Conservation (phyloP, 768 basidiomycete species). For the Termitomyces sp. region DNA sequence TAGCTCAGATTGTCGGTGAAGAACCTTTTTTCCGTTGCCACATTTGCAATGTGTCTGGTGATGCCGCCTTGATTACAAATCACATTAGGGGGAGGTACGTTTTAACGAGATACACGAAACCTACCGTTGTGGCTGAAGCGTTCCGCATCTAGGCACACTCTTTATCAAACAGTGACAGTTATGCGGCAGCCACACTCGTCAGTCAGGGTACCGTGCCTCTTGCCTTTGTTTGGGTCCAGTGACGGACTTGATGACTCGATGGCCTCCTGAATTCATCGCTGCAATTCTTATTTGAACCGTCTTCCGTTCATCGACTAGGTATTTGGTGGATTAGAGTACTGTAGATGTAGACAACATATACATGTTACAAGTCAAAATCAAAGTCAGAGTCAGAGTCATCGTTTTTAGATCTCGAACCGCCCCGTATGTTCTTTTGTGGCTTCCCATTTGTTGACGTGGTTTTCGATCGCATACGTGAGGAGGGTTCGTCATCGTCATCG, state of each 20-base stretch:
- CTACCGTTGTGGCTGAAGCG: neutral
- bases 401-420: conserved; percentile 21
- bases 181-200: conserved; percentile 12
- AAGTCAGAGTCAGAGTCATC: conserved; percentile 74
- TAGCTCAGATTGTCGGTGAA: conserved; percentile 9
- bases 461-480: conserved; percentile 52
- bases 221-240: neutral
- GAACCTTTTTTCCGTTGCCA: conserved; percentile 14
- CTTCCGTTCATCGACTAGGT: neutral
- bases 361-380: conserved; percentile 58
- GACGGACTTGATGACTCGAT: neutral
- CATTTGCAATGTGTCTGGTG: conserved; percentile 12
- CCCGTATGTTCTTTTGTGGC: conserved; percentile 50
- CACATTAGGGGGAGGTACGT: conserved; percentile 13
- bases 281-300: neutral
- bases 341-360: neutral
- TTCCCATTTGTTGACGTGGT: conserved; percentile 49
- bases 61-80: conserved; percentile 8
- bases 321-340: conserved; percentile 1
- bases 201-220: conserved; percentile 5
- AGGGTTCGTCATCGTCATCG: conserved; percentile 42
- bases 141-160: conserved; percentile 5
- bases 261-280: neutral
- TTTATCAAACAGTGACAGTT: conserved; percentile 12
- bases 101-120: neutral